Conservation (phyloP, 1,284 basidiomycete genomes). For the Puccinia brachypodii region DNA sequence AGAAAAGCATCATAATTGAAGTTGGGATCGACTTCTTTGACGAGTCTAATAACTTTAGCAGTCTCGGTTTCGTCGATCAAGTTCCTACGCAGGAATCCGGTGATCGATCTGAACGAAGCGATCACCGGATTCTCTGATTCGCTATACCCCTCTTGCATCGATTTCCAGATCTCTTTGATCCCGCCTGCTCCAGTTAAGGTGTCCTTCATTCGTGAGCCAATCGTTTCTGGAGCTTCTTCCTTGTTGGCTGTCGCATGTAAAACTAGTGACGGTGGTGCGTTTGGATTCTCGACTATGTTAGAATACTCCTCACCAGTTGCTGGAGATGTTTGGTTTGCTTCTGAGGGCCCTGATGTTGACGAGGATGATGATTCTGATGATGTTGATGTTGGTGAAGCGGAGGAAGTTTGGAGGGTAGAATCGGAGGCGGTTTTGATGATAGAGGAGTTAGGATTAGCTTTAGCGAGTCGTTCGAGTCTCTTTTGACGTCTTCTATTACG, state of each 20-base stretch:
- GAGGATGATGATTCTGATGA: background rate
- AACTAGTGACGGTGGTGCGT: constrained; percentile 79
- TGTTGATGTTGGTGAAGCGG: background rate
- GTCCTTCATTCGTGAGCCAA: constrained; percentile 65
- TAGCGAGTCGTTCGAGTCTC: constrained; percentile 78
- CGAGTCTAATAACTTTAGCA: constrained; percentile 82
- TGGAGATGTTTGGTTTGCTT: constrained; percentile 48
- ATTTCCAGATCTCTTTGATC: constrained; percentile 50
- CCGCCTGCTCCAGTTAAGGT: constrained; percentile 59
- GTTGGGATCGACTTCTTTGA: constrained; percentile 80
- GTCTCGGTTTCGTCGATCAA: constrained; percentile 94
- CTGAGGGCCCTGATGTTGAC: constrained; percentile 53
- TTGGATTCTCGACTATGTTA: constrained; percentile 60
- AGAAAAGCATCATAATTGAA: constrained; percentile 86
- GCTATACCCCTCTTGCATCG: constrained; percentile 69
- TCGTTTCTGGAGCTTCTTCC: constrained; percentile 61
- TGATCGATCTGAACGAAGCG: constrained; percentile 75
- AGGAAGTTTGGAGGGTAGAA: background rate
- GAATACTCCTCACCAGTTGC: constrained; percentile 53
- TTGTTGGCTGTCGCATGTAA: constrained; percentile 77
- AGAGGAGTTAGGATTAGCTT: constrained; percentile 54
- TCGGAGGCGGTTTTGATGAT: background rate
- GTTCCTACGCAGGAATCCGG: constrained; percentile 78
- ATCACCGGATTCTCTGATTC: constrained; percentile 92
- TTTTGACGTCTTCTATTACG: constrained; percentile 72